Percentiles rank a stretch among this genome's conserved stretches.
Conservation (phyloP, 2,329 filamentous ascomycete species). For the Talaromyces sp. region DNA sequence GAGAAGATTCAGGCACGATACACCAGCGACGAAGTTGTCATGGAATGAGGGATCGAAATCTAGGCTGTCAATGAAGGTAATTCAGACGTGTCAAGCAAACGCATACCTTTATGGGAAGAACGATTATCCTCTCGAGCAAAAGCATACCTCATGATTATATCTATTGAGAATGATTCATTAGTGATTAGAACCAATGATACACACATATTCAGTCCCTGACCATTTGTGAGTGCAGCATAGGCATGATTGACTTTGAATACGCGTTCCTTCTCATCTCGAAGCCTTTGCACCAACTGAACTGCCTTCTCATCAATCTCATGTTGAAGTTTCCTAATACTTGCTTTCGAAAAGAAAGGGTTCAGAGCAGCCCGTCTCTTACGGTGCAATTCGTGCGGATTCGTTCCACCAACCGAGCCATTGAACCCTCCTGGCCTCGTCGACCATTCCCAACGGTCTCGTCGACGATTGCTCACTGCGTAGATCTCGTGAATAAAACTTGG, state of each 20-base stretch:
- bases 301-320: conserved; percentile 2
- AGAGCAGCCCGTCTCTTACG: conserved; percentile 24
- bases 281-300: neutral
- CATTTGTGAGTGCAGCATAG: conserved; percentile 1
- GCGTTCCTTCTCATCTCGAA: neutral
- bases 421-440: conserved; percentile 20
- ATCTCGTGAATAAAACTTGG: conserved; percentile 33
- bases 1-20: neutral
- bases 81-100: neutral
- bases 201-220: neutral
- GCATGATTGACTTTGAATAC: neutral
- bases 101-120: neutral
- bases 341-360: conserved; percentile 26
- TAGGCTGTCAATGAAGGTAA: neutral
- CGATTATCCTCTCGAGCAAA: conserved; percentile 2
- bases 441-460: conserved; percentile 28
- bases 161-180: neutral
- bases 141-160: neutral
- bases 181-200: neutral
- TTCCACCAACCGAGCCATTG: conserved; percentile 21
- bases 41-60: conserved; percentile 1
- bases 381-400: conserved; percentile 24
- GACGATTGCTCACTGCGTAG: conserved; percentile 27
- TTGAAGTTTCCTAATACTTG: neutral
- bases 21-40: neutral